Evolutionary conservation across 192 early-diverging fungal species (phyloP).

Genomic region (Gorgonomyces haynaldii): DNA sequence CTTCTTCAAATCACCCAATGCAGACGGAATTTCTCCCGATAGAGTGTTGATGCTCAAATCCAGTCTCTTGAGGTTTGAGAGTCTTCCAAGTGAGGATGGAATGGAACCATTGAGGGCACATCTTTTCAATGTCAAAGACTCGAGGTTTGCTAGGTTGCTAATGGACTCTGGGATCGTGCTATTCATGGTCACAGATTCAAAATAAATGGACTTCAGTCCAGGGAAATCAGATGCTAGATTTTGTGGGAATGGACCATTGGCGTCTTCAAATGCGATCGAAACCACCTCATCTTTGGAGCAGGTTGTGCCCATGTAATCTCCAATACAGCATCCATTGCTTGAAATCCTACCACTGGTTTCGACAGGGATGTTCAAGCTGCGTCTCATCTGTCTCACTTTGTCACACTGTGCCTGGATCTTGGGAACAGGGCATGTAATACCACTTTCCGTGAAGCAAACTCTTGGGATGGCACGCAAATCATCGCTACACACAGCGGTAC

Average conservation of each 20-base stretch:
- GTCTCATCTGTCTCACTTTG: not conserved
- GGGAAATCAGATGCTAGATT: not conserved
- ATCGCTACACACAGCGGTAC: too few species aligned
- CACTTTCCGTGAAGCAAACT: too few species aligned
- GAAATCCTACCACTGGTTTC: not conserved
- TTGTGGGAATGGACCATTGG: not conserved
- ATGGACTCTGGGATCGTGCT: constrained; percentile 1
- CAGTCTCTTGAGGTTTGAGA: not conserved
- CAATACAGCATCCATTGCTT: not conserved
- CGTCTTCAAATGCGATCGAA: not conserved
- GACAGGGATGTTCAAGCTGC: not conserved
- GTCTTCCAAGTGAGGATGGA: constrained; percentile 1
- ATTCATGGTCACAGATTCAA: too few species aligned
- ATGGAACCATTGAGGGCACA: not conserved
- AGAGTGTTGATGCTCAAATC: not conserved
- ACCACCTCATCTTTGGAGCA: not conserved
- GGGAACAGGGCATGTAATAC: not conserved
- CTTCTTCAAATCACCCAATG: constrained; percentile 2
- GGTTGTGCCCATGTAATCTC: not conserved
- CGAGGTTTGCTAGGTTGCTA: not conserved
- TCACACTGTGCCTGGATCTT: not conserved
- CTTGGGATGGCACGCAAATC: too few species aligned
- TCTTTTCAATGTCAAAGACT: not conserved
- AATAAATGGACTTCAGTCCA: not conserved
- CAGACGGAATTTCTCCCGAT: not conserved